Percentiles rank a stretch among this genome's conserved stretches.
Evolutionary conservation across 352 stramenopile species (phyloP).

Genomic region (Blastocystis sp.): DNA sequence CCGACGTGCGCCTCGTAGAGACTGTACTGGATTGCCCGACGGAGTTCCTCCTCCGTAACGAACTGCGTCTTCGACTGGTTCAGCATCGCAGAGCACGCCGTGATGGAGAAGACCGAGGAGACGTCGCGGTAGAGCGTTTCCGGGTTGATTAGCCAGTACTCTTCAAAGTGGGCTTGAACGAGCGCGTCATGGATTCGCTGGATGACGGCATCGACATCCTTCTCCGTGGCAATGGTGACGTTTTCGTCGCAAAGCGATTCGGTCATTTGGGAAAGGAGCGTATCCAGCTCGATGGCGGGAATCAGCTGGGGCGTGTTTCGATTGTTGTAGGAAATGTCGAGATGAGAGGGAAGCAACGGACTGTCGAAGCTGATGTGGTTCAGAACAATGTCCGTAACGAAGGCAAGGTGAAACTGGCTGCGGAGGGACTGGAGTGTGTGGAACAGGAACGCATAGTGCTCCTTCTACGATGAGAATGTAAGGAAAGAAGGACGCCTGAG

Average conservation of each 20-base stretch:
- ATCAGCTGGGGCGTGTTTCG: slow-evolving; percentile 52
- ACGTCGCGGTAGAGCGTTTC: not conserved
- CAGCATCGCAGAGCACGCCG: not conserved
- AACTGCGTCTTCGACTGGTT: not conserved
- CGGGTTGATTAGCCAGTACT: slow-evolving; percentile 51
- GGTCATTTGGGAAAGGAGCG: not conserved
- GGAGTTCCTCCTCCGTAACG: not conserved
- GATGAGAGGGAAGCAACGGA: slow-evolving; percentile 12
- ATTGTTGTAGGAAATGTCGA: slow-evolving; percentile 42
- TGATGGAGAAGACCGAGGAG: slow-evolving; percentile 15
- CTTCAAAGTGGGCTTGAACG: not conserved
- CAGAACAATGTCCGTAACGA: slow-evolving; percentile 57
- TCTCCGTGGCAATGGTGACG: not conserved
- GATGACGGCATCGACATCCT: not conserved
- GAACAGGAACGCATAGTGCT: not conserved
- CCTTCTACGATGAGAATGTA: not conserved
- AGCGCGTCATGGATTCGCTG: not conserved
- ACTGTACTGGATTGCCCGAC: not conserved
- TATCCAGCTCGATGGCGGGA: slow-evolving; percentile 56
- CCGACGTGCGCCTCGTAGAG: slow-evolving; percentile 5
- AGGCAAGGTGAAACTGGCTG: slow-evolving; percentile 11
- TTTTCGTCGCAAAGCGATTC: not conserved
- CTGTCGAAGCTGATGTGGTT: slow-evolving; percentile 58
- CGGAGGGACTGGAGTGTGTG: not conserved
- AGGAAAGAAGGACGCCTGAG: not conserved